Evolutionary conservation across 129 eudicot genomes (phyloP), one percentile per base, ranked within the genome.

Genomic region (Flaveria bidentis): DNA sequence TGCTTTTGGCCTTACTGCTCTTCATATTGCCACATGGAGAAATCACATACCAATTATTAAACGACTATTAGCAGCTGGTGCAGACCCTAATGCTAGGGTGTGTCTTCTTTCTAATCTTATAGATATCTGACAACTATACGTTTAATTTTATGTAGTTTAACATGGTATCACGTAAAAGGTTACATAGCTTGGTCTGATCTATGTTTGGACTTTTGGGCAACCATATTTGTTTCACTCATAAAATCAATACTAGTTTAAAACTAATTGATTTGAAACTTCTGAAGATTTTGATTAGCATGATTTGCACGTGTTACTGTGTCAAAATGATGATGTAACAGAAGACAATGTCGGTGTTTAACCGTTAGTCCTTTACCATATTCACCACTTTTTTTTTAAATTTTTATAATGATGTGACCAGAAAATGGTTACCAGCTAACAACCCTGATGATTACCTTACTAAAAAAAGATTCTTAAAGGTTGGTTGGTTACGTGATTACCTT

Each of bases 21-120:
- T 95, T 69, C 99, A 95, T 79, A 87, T 95, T 78, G 99, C 96
- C 26, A 87, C 92, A 33, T 95, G 99, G 99, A 95, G 99, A 71
- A 95, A 95, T 76, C 94, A 95, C 78, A 70, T 87, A 44, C 99
- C 99, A 14, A 76, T 95, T 46, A 86, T 95, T 25, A 89, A 79
- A 75, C 88, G 99, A 81, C 83, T 95, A 15, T 84, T 91, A 75
- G 99, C 87, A 17, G 99, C 99, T 78, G 99, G 97, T 76, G 99
- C 99, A 28, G 99, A 95, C 85, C 97, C 99, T 61, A 87, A 95
- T 91, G 97, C 97, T 28, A 86, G 99, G 97, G 99, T 95, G 63
- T 49, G 88, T 84, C 22, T 18, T 45, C 36, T 71, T 72, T 82
- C 74, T 83, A 51, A 75, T 77, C 44, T 76, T 78, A 67, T 71